These are phyloP conservation scores for Exophiala aquamarina DNA, from an alignment of 2,329 filamentous ascomycete genomes.

Conservation along the genomic window DNA sequence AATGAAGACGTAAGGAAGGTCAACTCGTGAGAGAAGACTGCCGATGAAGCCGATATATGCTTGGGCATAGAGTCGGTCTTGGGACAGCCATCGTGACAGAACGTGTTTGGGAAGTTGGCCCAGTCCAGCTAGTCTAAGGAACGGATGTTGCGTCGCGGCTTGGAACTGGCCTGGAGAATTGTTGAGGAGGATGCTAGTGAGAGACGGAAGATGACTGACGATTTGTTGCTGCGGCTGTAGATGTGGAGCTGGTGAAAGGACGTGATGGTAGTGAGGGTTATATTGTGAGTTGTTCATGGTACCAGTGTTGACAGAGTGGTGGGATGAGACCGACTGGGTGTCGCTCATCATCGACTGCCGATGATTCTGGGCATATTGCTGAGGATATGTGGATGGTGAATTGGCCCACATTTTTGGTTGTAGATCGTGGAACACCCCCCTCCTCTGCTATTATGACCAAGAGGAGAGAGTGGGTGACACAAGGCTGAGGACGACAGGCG, in stretches of 20 bases:
- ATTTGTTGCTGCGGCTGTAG: too few relatives aligned
- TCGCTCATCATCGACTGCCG: constrained; percentile 3
- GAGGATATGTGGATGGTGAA: neutral
- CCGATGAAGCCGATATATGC: constrained; percentile 69
- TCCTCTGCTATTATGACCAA: too few relatives aligned
- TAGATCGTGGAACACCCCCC: too few relatives aligned
- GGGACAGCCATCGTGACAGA: constrained; percentile 67
- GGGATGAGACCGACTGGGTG: neutral
- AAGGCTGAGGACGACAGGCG: too few relatives aligned
- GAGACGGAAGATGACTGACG: constrained; percentile 5
- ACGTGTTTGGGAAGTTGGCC: constrained; percentile 58
- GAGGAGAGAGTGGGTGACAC: too few relatives aligned
- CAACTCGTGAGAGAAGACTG: constrained; percentile 61
- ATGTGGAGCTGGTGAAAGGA: neutral
- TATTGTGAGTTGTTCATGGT: constrained; percentile 4
- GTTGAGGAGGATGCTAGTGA: constrained; percentile 21
- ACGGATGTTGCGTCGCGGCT: constrained; percentile 61
- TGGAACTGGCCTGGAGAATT: constrained; percentile 15
- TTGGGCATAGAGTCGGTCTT: constrained; percentile 70
- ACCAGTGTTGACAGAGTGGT: neutral
- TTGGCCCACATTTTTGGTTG: constrained; percentile 3
- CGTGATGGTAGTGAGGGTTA: constrained; percentile 3
- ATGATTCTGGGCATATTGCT: neutral
- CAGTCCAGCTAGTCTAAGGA: constrained; percentile 64
- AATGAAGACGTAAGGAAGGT: constrained; percentile 50